Base-by-base conservation (phyloP, 2,329 filamentous ascomycete genomes). In the Mycosphaerelloides madeirae region DNA sequence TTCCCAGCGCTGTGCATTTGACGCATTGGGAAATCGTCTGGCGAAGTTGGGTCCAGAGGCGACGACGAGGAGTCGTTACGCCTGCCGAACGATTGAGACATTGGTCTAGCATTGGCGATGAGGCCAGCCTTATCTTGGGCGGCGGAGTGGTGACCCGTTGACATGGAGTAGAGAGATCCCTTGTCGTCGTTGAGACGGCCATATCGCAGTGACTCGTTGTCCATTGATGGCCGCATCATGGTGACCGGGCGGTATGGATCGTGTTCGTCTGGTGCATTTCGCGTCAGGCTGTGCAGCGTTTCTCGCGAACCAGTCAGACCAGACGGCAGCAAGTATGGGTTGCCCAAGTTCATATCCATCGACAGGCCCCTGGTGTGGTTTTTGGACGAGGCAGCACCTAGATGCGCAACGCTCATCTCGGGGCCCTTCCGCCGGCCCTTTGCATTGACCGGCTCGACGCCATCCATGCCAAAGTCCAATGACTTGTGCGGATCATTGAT, bases 261-360 rank as follows among this genome's bases (percentile, higher is more conserved):
- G 58, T 94, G 85, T 42, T 83, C 78, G 54, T 81, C 78, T 44
- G 81, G 77, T 35, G 91, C 77, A 2, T 83, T 84, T 42, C 85
- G 82, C 19, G 89, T 86, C 53, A 97, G 74, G 2, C 89, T 94
- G 65, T 90, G 83, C 51, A 97, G 74, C 4, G 91, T 96, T 55
- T 95, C 89, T 34, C 81, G 80, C 1, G 91, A 96, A 60, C 79
- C 76, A 32, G 93, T 81, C 15, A 91, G 62, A 43, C 80, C 82
- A 1, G 87, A 86, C 3, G 93, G 90, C n/a, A 97, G 76, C n/a
- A 98, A 78, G 64, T 97, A 98, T 2, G 93, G 93, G 57, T 83
- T 93, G 28, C 79, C 80, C 37, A 90, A 60, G 50, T 81, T 78
- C 58, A 82, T 65, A 13, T 49, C 49, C 43, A 51, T 36, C 29